Percentiles rank a stretch among this genome's conserved stretches.
Evolutionary conservation across 805 yeast species (phyloP).

Genomic region (Yarrowia sp.): DNA sequence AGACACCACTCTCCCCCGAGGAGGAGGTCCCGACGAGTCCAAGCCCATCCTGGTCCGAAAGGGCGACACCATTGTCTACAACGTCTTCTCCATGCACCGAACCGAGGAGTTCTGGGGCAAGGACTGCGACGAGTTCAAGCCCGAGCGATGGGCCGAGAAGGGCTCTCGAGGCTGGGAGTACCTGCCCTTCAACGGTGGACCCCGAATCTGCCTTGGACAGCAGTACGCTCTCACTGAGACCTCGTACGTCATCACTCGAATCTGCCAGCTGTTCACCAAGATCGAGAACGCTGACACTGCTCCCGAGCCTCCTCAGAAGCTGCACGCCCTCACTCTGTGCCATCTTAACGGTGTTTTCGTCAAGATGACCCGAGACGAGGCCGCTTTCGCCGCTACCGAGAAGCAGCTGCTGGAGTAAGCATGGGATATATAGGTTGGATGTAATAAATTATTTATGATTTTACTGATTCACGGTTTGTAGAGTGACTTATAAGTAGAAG

Average conservation of each 20-base stretch:
- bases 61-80: constrained; percentile 45
- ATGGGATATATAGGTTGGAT: not conserved
- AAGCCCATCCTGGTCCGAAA: constrained; percentile 45
- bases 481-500: too few species aligned
- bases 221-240: constrained; percentile 56
- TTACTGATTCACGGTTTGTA: too few species aligned
- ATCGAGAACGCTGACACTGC: constrained; percentile 8
- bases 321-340: constrained; percentile 18
- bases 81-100: constrained; percentile 47
- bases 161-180: constrained; percentile 45
- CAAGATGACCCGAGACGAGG: constrained; percentile 18
- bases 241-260: constrained; percentile 46
- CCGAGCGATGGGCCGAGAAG: constrained; percentile 49
- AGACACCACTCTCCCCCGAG: constrained; percentile 50
- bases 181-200: constrained; percentile 56
- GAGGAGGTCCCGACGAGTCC: constrained; percentile 47
- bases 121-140: constrained; percentile 46
- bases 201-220: constrained; percentile 55
- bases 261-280: constrained; percentile 35
- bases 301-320: not conserved
- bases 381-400: not conserved
- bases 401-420: not conserved
- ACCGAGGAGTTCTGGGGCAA: constrained; percentile 44
- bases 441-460: not conserved
- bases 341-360: constrained; percentile 1